Conservation (phyloP, 2,329 filamentous ascomycete genomes). For the Shiraia sp. region DNA sequence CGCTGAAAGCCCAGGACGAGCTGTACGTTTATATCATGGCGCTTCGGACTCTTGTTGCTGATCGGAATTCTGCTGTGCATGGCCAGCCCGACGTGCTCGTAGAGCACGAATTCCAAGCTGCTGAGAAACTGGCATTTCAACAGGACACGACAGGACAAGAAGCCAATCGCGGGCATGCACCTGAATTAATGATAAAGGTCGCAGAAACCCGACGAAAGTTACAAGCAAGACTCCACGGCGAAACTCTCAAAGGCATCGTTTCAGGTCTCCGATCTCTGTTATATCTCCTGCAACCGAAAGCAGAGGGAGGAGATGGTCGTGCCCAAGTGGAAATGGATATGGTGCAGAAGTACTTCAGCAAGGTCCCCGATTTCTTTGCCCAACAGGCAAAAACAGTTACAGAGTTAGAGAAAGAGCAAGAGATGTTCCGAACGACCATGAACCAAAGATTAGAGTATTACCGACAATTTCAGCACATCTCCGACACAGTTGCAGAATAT, state of each 20-base stretch:
- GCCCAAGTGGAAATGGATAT: slow-evolving; percentile 67
- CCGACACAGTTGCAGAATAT: slow-evolving; percentile 79
- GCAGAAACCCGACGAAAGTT: slow-evolving; percentile 53
- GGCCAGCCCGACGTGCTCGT: slow-evolving; percentile 77
- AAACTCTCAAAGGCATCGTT: slow-evolving; percentile 72
- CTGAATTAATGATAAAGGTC: slow-evolving; percentile 64
- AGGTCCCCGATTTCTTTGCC: slow-evolving; percentile 58
- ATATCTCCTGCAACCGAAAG: slow-evolving; percentile 63
- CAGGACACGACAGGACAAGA: slow-evolving; percentile 55
- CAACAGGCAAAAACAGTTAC: slow-evolving; percentile 57
- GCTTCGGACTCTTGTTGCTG: slow-evolving; percentile 74
- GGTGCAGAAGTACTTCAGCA: slow-evolving; percentile 64
- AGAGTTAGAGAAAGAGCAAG: slow-evolving; percentile 69
- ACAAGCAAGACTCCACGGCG: slow-evolving; percentile 55
- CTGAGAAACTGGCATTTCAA: slow-evolving; percentile 63
- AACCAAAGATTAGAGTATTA: slow-evolving; percentile 90
- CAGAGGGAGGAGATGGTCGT: slow-evolving; percentile 57
- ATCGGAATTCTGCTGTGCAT: slow-evolving; percentile 75
- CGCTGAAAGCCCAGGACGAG: slow-evolving; percentile 84
- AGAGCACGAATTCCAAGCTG: slow-evolving; percentile 69
- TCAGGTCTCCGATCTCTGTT: slow-evolving; percentile 69
- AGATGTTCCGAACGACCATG: slow-evolving; percentile 76
- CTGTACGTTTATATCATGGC: slow-evolving; percentile 84
- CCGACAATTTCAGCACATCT: slow-evolving; percentile 85
- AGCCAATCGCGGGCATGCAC: slow-evolving; percentile 68